These are phyloP conservation scores for Leccinum obscurum DNA, from an alignment of 768 basidiomycete species.

Conservation along the genomic window DNA sequence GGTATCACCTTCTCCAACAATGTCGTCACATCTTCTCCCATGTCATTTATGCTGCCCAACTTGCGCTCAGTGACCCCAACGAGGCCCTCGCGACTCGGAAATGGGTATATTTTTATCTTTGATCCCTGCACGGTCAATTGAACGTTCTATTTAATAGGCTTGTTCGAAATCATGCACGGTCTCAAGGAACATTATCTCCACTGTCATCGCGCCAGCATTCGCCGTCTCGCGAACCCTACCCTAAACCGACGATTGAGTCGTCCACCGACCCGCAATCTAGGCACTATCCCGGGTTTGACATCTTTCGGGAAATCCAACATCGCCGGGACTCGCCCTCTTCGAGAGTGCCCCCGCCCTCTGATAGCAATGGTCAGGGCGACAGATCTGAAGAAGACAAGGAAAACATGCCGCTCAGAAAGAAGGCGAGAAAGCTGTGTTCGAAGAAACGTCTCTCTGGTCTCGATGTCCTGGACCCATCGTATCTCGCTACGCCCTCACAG, in stretches of 20 bases:
- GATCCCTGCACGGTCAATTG: slow-evolving; percentile 35
- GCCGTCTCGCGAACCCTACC: slow-evolving; percentile 21
- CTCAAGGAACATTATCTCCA: slow-evolving; percentile 12
- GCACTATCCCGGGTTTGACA: slow-evolving; percentile 68
- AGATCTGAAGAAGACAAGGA: slow-evolving; percentile 53
- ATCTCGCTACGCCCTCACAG: slow-evolving; percentile 6
- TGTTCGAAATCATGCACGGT: slow-evolving; percentile 7
- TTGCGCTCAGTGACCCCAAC: slow-evolving; percentile 28
- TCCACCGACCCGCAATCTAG: slow-evolving; percentile 51
- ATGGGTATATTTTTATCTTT: slow-evolving; percentile 29
- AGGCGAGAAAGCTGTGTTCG: slow-evolving; percentile 39
- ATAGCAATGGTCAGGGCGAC: slow-evolving; percentile 1
- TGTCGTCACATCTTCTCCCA: slow-evolving; percentile 19
- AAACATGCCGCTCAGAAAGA: slow-evolving; percentile 53
- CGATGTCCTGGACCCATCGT: slow-evolving; percentile 5
- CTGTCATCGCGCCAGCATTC: slow-evolving; percentile 15
- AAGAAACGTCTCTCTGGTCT: slow-evolving; percentile 22
- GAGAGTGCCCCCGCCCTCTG: slow-evolving; percentile 5
- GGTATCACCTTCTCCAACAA: slow-evolving; percentile 41
- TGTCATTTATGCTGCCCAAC: slow-evolving; percentile 34
- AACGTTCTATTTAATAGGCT: slow-evolving; percentile 20
- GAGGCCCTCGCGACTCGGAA: slow-evolving; percentile 34
- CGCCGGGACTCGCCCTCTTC: slow-evolving; percentile 5
- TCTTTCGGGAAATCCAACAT: slow-evolving; percentile 47
- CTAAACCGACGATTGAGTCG: slow-evolving; percentile 38